Evolutionary conservation across 257 asterid species (phyloP), one percentile per base, ranked within the genome.

Genomic region (Nyctanthes arbortristis): DNA sequence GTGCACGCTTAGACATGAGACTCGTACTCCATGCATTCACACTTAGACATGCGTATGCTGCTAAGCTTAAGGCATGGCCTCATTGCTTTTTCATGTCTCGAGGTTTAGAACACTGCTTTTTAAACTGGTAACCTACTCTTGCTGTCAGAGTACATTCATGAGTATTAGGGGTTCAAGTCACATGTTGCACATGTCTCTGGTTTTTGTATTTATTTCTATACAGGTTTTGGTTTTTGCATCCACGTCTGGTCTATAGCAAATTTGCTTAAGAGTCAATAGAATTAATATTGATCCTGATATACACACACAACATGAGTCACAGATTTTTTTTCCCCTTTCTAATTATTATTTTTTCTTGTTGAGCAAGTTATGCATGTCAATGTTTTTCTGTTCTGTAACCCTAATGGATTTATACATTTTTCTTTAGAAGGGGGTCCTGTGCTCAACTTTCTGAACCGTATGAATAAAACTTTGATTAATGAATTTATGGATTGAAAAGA

Each of bases 391-490:
- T n/a, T 24, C 27, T 45, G 56, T 45, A 45, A 18, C 18, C 56
- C 58, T n/a, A 29, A 49, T 8, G 29, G 29, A 49, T 49, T 7
- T 22, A 22, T 13, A 37, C 20, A 10, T 27, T 22, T 47, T 70
- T 40, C 68, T 45, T 30, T 30, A 70, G 8, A 30, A 60, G 54
- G 37, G n/a, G 11, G n/a, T 25, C 14, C 33, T 68, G 16, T 31
- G 52, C 52, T 62, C 69, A 73, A 49, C 39, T 61, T 52, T 36
- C 18, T 29, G 37, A 69, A n/a, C 47, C 20, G 30, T 36, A 24
- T 65, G 61, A 18, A 7, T 58, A 37, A 28, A 37, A 24, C 32
- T 43, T 47, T 43, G 68, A 31, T 64, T 57, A 56, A 66, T 64
- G 7, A 20, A 63, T 49, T 20, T 29, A 16, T 24, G 55, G n/a